Evolutionary conservation across 208 protist species (phyloP).

Genomic region (Trypanosoma melophagium): DNA sequence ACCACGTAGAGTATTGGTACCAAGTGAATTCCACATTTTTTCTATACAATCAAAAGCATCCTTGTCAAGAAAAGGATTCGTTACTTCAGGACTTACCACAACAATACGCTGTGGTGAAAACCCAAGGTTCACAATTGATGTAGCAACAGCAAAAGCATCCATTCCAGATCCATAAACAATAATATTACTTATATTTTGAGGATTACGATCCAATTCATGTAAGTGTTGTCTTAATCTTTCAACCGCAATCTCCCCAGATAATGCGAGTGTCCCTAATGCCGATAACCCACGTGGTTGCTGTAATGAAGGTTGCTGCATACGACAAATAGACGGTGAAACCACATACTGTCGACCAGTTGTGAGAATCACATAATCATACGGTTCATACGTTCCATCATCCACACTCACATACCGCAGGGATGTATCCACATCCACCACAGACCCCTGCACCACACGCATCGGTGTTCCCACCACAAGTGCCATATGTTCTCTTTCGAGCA

Average conservation of each 20-base stretch:
- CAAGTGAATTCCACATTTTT: constrained; percentile 67
- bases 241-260: constrained; percentile 57
- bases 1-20: constrained; percentile 77
- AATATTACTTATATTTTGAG: constrained; percentile 67
- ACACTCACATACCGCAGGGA: constrained; percentile 71
- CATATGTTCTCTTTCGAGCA: constrained; percentile 83
- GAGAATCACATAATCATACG: constrained; percentile 91
- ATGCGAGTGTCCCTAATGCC: constrained; percentile 24
- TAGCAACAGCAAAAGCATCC: constrained; percentile 70
- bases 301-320: constrained; percentile 53
- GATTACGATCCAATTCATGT: constrained; percentile 54
- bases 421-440: constrained; percentile 87
- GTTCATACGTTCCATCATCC: constrained; percentile 84
- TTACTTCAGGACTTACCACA: constrained; percentile 56
- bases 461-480: constrained; percentile 46
- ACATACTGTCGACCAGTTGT: constrained; percentile 88
- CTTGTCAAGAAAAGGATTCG: constrained; percentile 44
- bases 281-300: constrained; percentile 57
- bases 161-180: constrained; percentile 87
- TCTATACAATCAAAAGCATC: constrained; percentile 51
- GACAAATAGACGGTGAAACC: constrained; percentile 53
- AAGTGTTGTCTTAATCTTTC: constrained; percentile 62
- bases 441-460: constrained; percentile 74
- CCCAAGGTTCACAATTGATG: constrained; percentile 63
- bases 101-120: constrained; percentile 83